phyloP scores from a whole-genome alignment of 495 filamentous ascomycete species.

The Hypoxylon fuscum region DNA sequence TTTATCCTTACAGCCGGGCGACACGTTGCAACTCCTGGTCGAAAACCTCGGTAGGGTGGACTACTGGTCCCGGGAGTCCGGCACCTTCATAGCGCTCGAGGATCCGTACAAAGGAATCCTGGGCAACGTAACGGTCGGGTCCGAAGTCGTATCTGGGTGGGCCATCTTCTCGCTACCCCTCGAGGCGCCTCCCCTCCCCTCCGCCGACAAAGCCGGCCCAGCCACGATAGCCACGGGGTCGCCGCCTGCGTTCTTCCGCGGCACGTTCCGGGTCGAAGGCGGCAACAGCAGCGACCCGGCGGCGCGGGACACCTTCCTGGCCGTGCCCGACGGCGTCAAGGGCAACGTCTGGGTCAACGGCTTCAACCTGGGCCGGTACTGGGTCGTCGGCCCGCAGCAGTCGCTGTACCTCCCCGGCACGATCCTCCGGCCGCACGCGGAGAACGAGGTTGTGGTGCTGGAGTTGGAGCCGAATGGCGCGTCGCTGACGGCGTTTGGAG shows the following conservation, averaged over 20 bases:
- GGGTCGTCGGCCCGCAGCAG: slow-evolving; percentile 59
- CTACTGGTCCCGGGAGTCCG: slow-evolving; percentile 50
- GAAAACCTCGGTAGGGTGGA: slow-evolving; percentile 60
- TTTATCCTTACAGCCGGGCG: slow-evolving; percentile 46
- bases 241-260: slow-evolving; percentile 53
- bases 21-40: slow-evolving; percentile 52
- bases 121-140: slow-evolving; percentile 55
- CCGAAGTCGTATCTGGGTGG: slow-evolving; percentile 46
- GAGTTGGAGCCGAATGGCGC: slow-evolving; percentile 51
- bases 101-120: slow-evolving; percentile 58
- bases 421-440: slow-evolving; percentile 34
- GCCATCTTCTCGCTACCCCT: slow-evolving; percentile 52
- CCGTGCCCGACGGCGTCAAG: slow-evolving; percentile 53
- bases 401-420: slow-evolving; percentile 55
- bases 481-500: slow-evolving; percentile 44
- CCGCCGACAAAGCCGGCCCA: background rate
- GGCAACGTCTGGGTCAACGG: slow-evolving; percentile 59
- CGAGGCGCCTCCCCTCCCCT: slow-evolving; percentile 22
- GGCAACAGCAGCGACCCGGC: slow-evolving; percentile 24
- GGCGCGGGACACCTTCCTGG: slow-evolving; percentile 52
- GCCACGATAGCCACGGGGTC: slow-evolving; percentile 12
- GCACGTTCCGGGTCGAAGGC: slow-evolving; percentile 43
- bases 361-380: slow-evolving; percentile 57
- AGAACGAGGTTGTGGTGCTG: slow-evolving; percentile 53
- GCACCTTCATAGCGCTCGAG: slow-evolving; percentile 43